phyloP scores from a whole-genome alignment of 768 basidiomycete genomes.

The Sarcomyxa edulis region DNA sequence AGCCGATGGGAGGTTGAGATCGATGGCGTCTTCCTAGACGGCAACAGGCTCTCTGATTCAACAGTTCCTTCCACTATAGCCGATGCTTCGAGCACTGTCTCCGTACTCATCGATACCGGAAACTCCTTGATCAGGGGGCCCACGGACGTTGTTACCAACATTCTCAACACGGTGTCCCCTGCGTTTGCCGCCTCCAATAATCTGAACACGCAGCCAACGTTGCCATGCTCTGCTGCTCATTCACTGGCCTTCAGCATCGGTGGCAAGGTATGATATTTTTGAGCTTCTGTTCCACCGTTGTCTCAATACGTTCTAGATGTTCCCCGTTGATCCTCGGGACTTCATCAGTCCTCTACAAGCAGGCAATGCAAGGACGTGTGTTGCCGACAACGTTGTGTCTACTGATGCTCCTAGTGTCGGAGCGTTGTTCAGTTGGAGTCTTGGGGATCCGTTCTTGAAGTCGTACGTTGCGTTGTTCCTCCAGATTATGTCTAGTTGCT shows the following conservation, averaged over 20 bases:
- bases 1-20: slow-evolving; percentile 64
- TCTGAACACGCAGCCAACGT: slow-evolving; percentile 17
- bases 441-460: slow-evolving; percentile 68
- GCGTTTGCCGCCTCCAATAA: slow-evolving; percentile 21
- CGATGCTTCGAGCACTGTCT: slow-evolving; percentile 30
- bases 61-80: slow-evolving; percentile 35
- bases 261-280: slow-evolving; percentile 31
- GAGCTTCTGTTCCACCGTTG: neutral
- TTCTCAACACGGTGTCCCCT: slow-evolving; percentile 33
- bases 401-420: slow-evolving; percentile 56
- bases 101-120: slow-evolving; percentile 66
- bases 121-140: slow-evolving; percentile 72
- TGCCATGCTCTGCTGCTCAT: slow-evolving; percentile 52
- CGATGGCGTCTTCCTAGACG: slow-evolving; percentile 64
- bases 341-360: slow-evolving; percentile 40
- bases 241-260: slow-evolving; percentile 60
- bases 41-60: slow-evolving; percentile 46
- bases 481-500: neutral
- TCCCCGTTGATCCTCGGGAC: slow-evolving; percentile 69
- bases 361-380: slow-evolving; percentile 37
- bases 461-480: slow-evolving; percentile 39
- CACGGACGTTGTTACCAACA: slow-evolving; percentile 51
- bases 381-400: slow-evolving; percentile 46
- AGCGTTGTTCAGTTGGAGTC: slow-evolving; percentile 62
- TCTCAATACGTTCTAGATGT: slow-evolving; percentile 27